A percentile compares a stretch with the other conserved stretches of the same genome.
Evolutionary conservation across 495 filamentous ascomycete genomes (phyloP).

Genomic region (Rusavskia elegans): DNA sequence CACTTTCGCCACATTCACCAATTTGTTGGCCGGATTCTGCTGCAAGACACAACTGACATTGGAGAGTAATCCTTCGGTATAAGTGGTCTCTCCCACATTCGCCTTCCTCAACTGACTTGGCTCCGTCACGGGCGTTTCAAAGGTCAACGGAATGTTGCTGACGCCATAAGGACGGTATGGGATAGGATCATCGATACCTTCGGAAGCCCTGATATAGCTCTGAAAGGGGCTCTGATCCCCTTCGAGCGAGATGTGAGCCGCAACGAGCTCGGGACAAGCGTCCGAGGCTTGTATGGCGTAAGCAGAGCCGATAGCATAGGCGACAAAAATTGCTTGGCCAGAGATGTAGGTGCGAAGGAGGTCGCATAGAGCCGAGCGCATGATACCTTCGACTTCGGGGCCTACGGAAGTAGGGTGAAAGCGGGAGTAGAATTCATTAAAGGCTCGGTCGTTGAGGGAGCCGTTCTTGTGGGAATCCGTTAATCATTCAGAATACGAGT

Average conservation of each 20-base stretch:
- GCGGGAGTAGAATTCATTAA: not conserved
- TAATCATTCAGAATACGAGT: not conserved
- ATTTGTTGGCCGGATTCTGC: not conserved
- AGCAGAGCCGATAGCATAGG: not conserved
- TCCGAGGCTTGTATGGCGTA: not conserved
- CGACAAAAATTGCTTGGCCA: not conserved
- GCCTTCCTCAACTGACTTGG: not conserved
- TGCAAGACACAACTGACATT: not conserved
- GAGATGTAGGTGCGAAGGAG: no score
- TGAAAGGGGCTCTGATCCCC: not conserved
- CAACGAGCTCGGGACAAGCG: not conserved
- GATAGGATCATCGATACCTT: not conserved
- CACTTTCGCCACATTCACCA: not conserved
- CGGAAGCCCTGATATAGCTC: not conserved
- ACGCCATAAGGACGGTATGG: not conserved
- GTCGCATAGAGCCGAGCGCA: no score
- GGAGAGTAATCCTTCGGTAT: constrained; percentile 1
- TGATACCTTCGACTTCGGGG: no score
- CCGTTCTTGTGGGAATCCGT: not conserved
- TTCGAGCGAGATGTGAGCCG: not conserved
- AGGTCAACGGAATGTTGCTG: not conserved
- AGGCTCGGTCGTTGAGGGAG: not conserved
- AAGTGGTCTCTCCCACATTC: constrained; percentile 7
- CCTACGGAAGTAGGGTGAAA: no score
- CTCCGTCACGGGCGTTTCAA: not conserved